These are phyloP conservation scores for Vigna nakashimae DNA, from an alignment of 306 rosid genomes.

Conservation along the genomic window DNA sequence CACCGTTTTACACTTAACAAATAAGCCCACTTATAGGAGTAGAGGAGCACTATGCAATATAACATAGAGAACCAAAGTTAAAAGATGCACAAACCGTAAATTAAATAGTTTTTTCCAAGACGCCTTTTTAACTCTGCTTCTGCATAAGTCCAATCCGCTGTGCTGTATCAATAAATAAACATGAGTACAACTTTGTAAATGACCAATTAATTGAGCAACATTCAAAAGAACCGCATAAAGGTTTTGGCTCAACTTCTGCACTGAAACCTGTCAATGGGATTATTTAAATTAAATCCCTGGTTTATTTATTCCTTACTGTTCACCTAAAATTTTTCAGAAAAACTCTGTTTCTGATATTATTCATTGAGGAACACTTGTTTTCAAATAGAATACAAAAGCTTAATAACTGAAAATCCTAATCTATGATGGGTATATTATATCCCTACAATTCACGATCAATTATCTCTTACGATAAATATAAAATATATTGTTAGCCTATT, in stretches of 20 bases:
- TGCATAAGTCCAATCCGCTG: constrained; percentile 88
- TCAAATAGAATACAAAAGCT: no score
- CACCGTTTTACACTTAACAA: background rate
- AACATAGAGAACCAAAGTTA: constrained; percentile 26
- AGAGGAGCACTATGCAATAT: background rate
- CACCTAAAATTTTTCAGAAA: background rate
- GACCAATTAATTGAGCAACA: constrained; percentile 34
- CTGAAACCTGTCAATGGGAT: background rate
- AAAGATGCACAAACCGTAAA: constrained; percentile 64
- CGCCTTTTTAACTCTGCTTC: constrained; percentile 85
- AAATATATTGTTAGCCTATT: no score
- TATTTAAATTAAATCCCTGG: no score
- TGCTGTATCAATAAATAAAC: constrained; percentile 62
- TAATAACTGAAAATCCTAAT: no score
- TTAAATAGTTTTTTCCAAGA: constrained; percentile 79
- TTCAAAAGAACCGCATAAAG: constrained; percentile 35
- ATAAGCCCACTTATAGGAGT: background rate
- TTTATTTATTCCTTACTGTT: no score
- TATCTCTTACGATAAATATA: no score
- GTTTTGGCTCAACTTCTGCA: constrained; percentile 20
- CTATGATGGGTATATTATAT: no score
- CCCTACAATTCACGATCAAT: no score
- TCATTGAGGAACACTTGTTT: no score
- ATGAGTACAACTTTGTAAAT: constrained; percentile 45
- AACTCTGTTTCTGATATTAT: no score